Base-by-base conservation (phyloP, 768 basidiomycete species). In the Mycena belliarum region DNA sequence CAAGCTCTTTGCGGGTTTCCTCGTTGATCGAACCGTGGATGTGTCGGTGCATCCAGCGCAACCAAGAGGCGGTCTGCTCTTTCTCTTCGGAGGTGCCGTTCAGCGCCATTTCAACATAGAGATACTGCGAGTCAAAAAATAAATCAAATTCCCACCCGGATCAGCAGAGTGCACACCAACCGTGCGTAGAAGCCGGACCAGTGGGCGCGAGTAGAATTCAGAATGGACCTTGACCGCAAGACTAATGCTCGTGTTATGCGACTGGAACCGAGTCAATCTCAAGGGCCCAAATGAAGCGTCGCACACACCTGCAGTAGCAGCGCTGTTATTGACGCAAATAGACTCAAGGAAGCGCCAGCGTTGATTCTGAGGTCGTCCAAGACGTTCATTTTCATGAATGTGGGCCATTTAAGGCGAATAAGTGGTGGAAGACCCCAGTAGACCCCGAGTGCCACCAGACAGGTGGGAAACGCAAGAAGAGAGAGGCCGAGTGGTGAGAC, bases 1-100 rank as follows among this genome's bases (percentile, higher is more conserved):
- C 58, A 8, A 59, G 52, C 37, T 59, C 52, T 52, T 52, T 52
- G 40, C 57, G 57, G 2, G 57, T 58, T 21, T 56, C 62, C 6
- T 59, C 62, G 28, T 28, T 56, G 33, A 55, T 55, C 7, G 58
- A 48, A 21, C 54, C 58, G 32, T 58, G 57, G 15, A 58, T 58
- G 37, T 58, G 57, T 8, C 51, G 50, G 41, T 63, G 48, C 54
- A 56, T 60, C 58, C 59, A 63, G 26, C 54, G 59, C n/a, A 63
- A 25, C 58, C 54, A 60, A 15, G 57, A 53, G 0, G 58, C 62
- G 10, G 50, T 52, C 29, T 63, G 58, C 21, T 63, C 62, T 21
- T 60, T 63, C 41, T 63, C 62, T 24, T 55, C 62, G 11, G 62
- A 60, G 25, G 62, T 46, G 33, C 58, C 62, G n/a, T 63, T 62